Evolutionary conservation across 2,329 filamentous ascomycete species (phyloP).

Genomic region (Canariomyces notabilis): DNA sequence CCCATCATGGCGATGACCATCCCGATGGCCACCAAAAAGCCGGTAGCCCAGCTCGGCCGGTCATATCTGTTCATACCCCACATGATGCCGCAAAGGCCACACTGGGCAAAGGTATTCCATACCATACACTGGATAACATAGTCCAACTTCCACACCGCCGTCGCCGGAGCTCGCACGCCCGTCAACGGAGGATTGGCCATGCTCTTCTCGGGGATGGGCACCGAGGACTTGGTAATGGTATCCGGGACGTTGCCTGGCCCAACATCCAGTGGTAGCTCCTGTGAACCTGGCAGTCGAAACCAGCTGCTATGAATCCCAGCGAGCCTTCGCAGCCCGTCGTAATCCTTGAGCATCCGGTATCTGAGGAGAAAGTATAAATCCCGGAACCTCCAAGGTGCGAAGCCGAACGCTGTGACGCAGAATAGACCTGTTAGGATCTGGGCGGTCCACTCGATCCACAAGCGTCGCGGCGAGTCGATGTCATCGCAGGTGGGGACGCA

Average conservation of each 20-base stretch:
- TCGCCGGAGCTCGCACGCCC: constrained; percentile 62
- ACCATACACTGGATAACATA: constrained; percentile 75
- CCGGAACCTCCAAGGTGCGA: constrained; percentile 78
- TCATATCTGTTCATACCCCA: constrained; percentile 70
- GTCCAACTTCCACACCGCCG: constrained; percentile 69
- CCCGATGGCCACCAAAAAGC: constrained; percentile 70
- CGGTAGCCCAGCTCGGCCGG: constrained; percentile 75
- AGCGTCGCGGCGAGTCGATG: constrained; percentile 69
- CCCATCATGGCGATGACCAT: constrained; percentile 64
- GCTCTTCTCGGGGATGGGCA: constrained; percentile 61
- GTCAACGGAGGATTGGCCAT: constrained; percentile 66
- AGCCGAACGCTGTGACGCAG: constrained; percentile 79
- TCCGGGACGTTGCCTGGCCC: constrained; percentile 48
- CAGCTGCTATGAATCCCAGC: constrained; percentile 71
- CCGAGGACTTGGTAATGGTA: constrained; percentile 37
- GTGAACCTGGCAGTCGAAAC: constrained; percentile 67
- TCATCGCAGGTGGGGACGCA: constrained; percentile 65
- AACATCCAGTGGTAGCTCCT: constrained; percentile 48
- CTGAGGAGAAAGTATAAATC: constrained; percentile 69
- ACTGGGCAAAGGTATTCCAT: constrained; percentile 73
- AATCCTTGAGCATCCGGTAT: constrained; percentile 52
- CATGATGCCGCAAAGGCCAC: constrained; percentile 71
- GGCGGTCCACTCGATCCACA: constrained; percentile 81
- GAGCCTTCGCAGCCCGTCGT: constrained; percentile 58
- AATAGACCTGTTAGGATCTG: constrained; percentile 82